Evolutionary conservation across 2,329 filamentous ascomycete genomes (phyloP).

Genomic region (Zymoseptoria crescenta): DNA sequence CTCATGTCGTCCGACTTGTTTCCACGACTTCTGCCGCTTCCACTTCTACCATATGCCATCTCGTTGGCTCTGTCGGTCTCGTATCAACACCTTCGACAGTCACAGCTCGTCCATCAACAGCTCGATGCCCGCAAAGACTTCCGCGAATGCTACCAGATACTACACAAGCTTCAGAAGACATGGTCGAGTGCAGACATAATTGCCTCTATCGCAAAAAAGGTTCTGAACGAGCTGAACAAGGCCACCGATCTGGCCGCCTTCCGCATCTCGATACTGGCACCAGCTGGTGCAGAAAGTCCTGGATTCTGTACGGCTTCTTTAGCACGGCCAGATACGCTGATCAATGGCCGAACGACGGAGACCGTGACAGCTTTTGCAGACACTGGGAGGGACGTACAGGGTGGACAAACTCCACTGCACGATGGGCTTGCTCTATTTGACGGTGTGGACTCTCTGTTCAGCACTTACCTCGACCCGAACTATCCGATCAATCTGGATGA

Average conservation of each 20-base stretch:
- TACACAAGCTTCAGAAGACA: constrained; percentile 37
- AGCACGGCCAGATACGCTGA: constrained; percentile 14
- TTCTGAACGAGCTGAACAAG: constrained; percentile 25
- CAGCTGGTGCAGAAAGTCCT: constrained; percentile 9
- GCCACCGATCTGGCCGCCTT: constrained; percentile 22
- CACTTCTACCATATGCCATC: constrained; percentile 49
- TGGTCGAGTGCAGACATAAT: constrained; percentile 43
- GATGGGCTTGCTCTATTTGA: constrained; percentile 22
- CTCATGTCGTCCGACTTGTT: constrained; percentile 41
- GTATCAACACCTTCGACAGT: constrained; percentile 49
- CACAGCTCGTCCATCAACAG: constrained; percentile 41
- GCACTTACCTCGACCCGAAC: constrained; percentile 28
- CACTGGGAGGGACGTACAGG: background rate
- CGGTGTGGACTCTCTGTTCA: constrained; percentile 30
- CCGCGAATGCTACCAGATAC: constrained; percentile 36
- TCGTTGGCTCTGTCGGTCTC: constrained; percentile 49
- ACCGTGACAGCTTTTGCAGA: background rate
- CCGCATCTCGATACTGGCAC: constrained; percentile 15
- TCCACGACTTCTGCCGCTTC: constrained; percentile 43
- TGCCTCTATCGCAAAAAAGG: constrained; percentile 30
- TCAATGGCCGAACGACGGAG: constrained; percentile 8
- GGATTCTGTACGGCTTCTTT: constrained; percentile 16
- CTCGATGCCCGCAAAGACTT: constrained; percentile 40
- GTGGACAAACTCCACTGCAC: constrained; percentile 2
- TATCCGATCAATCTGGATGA: constrained; percentile 30